A percentile compares a stretch with the other conserved stretches of the same genome.
These are phyloP conservation scores for Plectosphaerella cucumerina DNA, from an alignment of 2,329 filamentous ascomycete species.

Conservation along the genomic window DNA sequence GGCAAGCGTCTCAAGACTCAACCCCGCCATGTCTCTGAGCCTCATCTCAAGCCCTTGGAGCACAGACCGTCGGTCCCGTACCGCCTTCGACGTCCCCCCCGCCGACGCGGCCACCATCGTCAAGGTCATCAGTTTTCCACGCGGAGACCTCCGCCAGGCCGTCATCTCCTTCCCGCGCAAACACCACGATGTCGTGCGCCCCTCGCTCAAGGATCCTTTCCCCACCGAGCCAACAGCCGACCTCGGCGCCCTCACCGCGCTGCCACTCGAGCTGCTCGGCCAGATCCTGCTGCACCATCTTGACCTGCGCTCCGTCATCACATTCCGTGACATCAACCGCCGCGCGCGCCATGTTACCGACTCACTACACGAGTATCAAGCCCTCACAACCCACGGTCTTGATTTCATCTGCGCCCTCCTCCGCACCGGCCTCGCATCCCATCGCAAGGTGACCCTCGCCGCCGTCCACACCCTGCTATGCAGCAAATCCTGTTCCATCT, in stretches of 20 bases:
- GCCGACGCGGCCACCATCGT: too few species aligned
- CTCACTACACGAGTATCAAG: slow-evolving; percentile 19
- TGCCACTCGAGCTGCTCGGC: slow-evolving; percentile 26
- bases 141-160: too few species aligned
- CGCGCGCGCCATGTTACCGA: slow-evolving; percentile 17
- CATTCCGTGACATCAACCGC: slow-evolving; percentile 22
- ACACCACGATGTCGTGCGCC: too few species aligned
- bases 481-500: slow-evolving; percentile 20
- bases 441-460: slow-evolving; percentile 10
- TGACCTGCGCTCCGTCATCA: slow-evolving; percentile 26
- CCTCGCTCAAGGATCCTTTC: too few species aligned
- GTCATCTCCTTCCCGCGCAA: too few species aligned
- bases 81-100: too few species aligned
- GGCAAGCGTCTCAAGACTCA: too few species aligned
- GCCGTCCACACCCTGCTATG: slow-evolving; percentile 18
- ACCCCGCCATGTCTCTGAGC: too few species aligned
- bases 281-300: slow-evolving; percentile 17
- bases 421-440: slow-evolving; percentile 11
- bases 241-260: slow-evolving; percentile 19
- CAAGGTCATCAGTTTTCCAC: too few species aligned
- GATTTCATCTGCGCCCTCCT: slow-evolving; percentile 24
- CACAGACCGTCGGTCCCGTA: too few species aligned
- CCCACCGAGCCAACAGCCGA: too few species aligned
- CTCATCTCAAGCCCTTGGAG: too few species aligned
- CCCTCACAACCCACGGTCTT: slow-evolving; percentile 16